Conservation (phyloP, 495 filamentous ascomycete species). For the Hypoxylon fragiforme region DNA sequence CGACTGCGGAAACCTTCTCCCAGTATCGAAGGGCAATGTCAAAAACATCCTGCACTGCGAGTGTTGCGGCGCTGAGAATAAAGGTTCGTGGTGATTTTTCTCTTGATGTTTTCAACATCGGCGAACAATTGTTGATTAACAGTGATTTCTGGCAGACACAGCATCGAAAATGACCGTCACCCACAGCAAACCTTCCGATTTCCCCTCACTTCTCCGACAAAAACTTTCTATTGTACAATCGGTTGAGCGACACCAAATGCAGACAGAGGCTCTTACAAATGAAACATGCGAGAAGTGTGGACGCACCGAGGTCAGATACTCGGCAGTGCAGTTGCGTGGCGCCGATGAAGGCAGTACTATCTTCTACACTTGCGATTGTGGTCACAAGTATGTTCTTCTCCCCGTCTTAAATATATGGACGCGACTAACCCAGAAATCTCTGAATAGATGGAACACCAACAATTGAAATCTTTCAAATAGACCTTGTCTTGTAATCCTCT, state of each 20-base stretch:
- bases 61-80: slow-evolving; percentile 81
- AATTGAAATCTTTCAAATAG: slow-evolving; percentile 49
- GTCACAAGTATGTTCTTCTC: slow-evolving; percentile 68
- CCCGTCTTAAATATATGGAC: background rate
- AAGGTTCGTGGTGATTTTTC: slow-evolving; percentile 57
- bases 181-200: slow-evolving; percentile 78
- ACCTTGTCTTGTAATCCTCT: slow-evolving; percentile 6
- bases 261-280: slow-evolving; percentile 70
- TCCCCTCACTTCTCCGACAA: slow-evolving; percentile 82
- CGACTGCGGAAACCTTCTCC: slow-evolving; percentile 89
- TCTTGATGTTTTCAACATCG: background rate
- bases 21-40: slow-evolving; percentile 71
- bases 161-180: slow-evolving; percentile 81
- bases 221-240: slow-evolving; percentile 86
- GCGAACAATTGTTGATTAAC: slow-evolving; percentile 9
- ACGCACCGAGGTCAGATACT: slow-evolving; percentile 79
- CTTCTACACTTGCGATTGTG: slow-evolving; percentile 85
- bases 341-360: slow-evolving; percentile 95
- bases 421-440: slow-evolving; percentile 38
- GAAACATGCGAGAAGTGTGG: slow-evolving; percentile 79
- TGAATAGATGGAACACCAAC: slow-evolving; percentile 61
- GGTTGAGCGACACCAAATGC: slow-evolving; percentile 74
- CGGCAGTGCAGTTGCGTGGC: slow-evolving; percentile 81
- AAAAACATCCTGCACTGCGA: slow-evolving; percentile 78
- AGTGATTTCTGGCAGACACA: slow-evolving; percentile 62